phyloP scores from a whole-genome alignment of 2,329 filamentous ascomycete genomes.

The Verticillium longisporum region DNA sequence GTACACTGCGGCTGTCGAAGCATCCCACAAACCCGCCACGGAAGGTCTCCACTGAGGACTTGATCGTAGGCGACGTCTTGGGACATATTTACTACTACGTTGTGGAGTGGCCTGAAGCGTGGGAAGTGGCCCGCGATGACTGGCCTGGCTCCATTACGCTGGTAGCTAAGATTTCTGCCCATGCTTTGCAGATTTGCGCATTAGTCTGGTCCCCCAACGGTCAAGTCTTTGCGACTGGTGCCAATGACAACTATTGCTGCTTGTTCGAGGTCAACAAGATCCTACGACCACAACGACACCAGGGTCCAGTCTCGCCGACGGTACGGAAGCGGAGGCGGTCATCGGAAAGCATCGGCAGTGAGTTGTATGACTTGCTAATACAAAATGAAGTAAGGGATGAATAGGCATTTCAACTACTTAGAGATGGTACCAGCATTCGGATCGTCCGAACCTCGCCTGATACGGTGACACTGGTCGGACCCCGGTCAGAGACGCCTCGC shows the following conservation, averaged over 20 bases:
- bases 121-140: conserved; percentile 54
- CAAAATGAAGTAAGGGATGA: neutral
- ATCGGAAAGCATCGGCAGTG: neutral
- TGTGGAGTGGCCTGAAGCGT: conserved; percentile 71
- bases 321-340: neutral
- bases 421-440: conserved; percentile 16
- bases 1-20: conserved; percentile 43
- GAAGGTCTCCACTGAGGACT: conserved; percentile 66
- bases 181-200: conserved; percentile 87
- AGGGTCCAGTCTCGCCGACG: neutral
- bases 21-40: conserved; percentile 38
- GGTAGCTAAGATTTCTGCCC: conserved; percentile 68
- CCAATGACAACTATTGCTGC: conserved; percentile 86
- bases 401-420: neutral
- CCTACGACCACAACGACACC: conserved; percentile 18
- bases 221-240: conserved; percentile 73
- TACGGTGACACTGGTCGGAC: conserved; percentile 40
- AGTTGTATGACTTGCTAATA: neutral
- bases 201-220: conserved; percentile 81
- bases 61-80: conserved; percentile 77
- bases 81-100: conserved; percentile 85
- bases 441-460: conserved; percentile 21
- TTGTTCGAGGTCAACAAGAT: conserved; percentile 67
- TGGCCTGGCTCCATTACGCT: conserved; percentile 77
- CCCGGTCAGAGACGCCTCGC: conserved; percentile 58